Conservation (phyloP, 345 rosid species). For the Microthlaspi erraticum region DNA sequence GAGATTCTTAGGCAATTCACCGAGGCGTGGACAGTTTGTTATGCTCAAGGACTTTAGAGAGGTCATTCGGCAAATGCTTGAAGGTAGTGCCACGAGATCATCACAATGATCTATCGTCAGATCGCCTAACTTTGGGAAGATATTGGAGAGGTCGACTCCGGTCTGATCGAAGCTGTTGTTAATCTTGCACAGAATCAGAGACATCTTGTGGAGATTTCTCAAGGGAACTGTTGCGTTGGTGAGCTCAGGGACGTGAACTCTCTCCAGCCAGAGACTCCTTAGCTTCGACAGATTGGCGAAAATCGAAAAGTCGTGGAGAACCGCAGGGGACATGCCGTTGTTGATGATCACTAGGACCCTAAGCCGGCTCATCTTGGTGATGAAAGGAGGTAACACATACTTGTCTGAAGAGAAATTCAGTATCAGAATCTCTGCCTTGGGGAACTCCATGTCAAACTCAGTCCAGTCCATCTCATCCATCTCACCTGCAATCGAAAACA, state of each 20-base stretch:
- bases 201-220: constrained; percentile 61
- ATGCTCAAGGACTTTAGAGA: constrained; percentile 67
- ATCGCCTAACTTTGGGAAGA: constrained; percentile 69
- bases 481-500: constrained; percentile 55
- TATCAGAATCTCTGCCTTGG: constrained; percentile 84
- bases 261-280: constrained; percentile 91
- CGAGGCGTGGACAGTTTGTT: constrained; percentile 83
- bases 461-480: constrained; percentile 90
- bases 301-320: constrained; percentile 58
- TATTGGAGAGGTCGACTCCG: constrained; percentile 49
- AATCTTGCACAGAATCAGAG: constrained; percentile 78
- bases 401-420: constrained; percentile 66
- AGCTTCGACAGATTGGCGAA: constrained; percentile 57
- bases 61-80: constrained; percentile 55
- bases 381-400: constrained; percentile 81
- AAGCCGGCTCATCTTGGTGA: constrained; percentile 73
- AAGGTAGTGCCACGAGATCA: constrained; percentile 66
- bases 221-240: constrained; percentile 52
- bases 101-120: constrained; percentile 83
- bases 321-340: constrained; percentile 57
- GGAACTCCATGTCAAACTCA: constrained; percentile 65
- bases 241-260: constrained; percentile 58
- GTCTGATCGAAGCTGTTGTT: constrained; percentile 61
- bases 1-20: constrained; percentile 56
- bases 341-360: constrained; percentile 76